Conservation (phyloP, 2,329 filamentous ascomycete genomes). For the Nemania serpens region DNA sequence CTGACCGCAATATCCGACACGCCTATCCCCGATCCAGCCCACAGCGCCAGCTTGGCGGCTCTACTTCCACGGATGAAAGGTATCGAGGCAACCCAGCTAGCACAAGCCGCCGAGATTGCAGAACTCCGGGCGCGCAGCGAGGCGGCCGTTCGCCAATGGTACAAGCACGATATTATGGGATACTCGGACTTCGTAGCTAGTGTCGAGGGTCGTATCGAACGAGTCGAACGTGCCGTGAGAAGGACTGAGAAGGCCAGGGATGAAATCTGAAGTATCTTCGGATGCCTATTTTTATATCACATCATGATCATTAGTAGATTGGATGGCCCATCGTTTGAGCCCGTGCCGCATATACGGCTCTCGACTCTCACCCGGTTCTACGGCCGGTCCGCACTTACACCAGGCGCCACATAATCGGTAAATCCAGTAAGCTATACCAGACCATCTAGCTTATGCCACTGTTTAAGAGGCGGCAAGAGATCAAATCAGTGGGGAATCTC, state of each 20-base stretch:
- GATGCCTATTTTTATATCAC: too few relatives aligned
- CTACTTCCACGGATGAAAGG: constrained; percentile 66
- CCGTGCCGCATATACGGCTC: background rate
- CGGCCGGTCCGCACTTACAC: background rate
- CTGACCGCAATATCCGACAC: constrained; percentile 62
- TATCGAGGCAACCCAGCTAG: constrained; percentile 62
- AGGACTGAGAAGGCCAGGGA: constrained; percentile 65
- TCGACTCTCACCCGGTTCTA: background rate
- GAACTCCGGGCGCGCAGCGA: constrained; percentile 68
- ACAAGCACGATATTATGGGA: constrained; percentile 71
- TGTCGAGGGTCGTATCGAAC: constrained; percentile 69
- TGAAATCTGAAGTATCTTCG: constrained; percentile 43
- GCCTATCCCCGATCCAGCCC: constrained; percentile 59
- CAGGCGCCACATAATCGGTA: background rate
- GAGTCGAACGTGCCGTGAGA: constrained; percentile 67
- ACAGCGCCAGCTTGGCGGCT: constrained; percentile 60
- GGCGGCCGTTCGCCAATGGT: constrained; percentile 68
- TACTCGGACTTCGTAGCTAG: constrained; percentile 72
- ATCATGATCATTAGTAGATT: too few relatives aligned
- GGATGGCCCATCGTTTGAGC: background rate
- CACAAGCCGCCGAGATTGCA: constrained; percentile 66
- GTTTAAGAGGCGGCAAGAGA: background rate
- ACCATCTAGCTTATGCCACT: background rate
- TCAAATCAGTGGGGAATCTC: background rate
- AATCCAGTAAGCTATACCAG: background rate